Evolutionary conservation across 179 eudicot species (phyloP).

Genomic region (Nepenthes alata): DNA sequence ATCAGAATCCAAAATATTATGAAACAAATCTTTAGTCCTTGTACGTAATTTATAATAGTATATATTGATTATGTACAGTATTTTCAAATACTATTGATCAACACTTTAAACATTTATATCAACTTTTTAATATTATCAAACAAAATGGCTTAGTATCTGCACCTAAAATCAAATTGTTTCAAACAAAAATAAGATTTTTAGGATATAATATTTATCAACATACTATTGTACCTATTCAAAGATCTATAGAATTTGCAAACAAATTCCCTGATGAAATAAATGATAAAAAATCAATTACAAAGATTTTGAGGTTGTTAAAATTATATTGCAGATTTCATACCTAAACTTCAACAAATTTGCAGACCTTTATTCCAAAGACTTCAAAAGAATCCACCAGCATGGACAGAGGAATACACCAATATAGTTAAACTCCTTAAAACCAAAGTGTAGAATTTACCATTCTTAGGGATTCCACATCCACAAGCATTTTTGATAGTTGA

Average conservation of each 20-base stretch:
- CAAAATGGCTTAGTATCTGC: neutral
- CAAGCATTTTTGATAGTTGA: neutral
- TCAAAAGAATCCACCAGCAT: neutral
- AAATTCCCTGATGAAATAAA: neutral
- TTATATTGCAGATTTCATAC: conserved; percentile 1
- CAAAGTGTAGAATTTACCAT: neutral
- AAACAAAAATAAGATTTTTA: neutral
- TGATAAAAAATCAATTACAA: neutral
- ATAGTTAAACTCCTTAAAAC: too few relatives aligned
- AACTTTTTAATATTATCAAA: neutral
- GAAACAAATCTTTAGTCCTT: neutral
- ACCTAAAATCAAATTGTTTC: neutral
- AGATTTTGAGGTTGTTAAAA: neutral
- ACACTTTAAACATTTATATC: conserved; percentile 1
- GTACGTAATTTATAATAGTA: neutral
- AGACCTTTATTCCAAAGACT: neutral
- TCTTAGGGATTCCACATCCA: neutral
- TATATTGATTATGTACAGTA: neutral
- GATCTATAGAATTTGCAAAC: neutral
- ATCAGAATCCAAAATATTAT: too few relatives aligned
- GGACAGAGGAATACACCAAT: too few relatives aligned
- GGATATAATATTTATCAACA: neutral
- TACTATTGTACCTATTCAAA: neutral
- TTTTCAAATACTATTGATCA: neutral
- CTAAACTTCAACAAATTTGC: neutral